phyloP scores from a whole-genome alignment of 257 asterid species.

The Nicotiana obtusifolia region DNA sequence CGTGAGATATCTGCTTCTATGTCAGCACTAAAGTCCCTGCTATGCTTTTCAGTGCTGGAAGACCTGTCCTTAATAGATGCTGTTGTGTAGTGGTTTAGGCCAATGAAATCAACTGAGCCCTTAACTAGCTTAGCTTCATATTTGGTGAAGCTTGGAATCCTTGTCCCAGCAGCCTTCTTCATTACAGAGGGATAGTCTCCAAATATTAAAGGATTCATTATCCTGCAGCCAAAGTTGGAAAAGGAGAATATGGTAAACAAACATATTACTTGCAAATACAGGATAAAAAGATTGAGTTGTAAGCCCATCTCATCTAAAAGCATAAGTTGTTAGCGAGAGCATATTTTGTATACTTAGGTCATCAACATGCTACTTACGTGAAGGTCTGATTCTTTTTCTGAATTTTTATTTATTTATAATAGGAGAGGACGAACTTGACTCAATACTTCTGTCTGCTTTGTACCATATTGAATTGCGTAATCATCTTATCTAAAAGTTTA shows the following conservation, averaged over 20 bases:
- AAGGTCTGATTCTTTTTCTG: too few species aligned
- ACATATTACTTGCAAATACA: background rate
- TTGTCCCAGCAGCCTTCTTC: slow-evolving; percentile 37
- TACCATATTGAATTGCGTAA: too few species aligned
- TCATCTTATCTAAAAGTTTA: too few species aligned
- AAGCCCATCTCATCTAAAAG: background rate
- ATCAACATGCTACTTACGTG: too few species aligned
- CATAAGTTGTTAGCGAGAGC: background rate
- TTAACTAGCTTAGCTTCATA: slow-evolving; percentile 40
- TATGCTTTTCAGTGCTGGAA: slow-evolving; percentile 10
- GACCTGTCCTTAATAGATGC: slow-evolving; percentile 26
- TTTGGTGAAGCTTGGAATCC: slow-evolving; percentile 44
- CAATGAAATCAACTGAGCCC: slow-evolving; percentile 57
- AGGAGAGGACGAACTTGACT: too few species aligned
- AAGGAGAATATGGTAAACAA: background rate
- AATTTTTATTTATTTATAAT: too few species aligned
- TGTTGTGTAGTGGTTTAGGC: slow-evolving; percentile 41
- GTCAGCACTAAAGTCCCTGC: slow-evolving; percentile 30
- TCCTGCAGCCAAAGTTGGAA: slow-evolving; percentile 30
- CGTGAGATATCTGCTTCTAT: slow-evolving; percentile 17
- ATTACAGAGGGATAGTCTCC: slow-evolving; percentile 61
- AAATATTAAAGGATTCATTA: slow-evolving; percentile 42
- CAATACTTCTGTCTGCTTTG: too few species aligned
- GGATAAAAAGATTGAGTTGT: background rate
- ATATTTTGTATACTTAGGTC: background rate